These are phyloP conservation scores for Volvox reticuliferus DNA, from an alignment of 139 green algal species.

Conservation along the genomic window DNA sequence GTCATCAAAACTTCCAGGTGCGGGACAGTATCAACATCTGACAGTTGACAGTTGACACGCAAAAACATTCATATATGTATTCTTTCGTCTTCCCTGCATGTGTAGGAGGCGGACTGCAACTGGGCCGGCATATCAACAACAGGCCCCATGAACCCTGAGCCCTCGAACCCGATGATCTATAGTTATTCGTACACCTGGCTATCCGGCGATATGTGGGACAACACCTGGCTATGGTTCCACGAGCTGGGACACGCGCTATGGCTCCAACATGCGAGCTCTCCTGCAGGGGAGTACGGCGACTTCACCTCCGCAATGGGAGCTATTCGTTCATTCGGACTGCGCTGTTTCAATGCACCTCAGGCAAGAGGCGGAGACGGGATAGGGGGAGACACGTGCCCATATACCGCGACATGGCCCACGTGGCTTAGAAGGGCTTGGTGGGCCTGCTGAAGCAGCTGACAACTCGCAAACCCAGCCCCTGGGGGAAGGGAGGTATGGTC, in stretches of 20 bases:
- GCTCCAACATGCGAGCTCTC: constrained; percentile 18
- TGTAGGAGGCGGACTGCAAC: constrained; percentile 24
- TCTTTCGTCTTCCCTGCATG: background rate
- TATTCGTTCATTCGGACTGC: background rate
- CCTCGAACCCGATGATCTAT: background rate
- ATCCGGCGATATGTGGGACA: constrained; percentile 17
- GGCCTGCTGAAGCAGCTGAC: background rate
- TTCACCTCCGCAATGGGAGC: constrained; percentile 23
- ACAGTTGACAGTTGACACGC: background rate
- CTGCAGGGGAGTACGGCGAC: constrained; percentile 29
- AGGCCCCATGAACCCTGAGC: constrained; percentile 1
- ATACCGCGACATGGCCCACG: background rate
- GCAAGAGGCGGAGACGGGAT: background rate
- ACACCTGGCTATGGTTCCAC: constrained; percentile 40
- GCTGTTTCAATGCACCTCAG: constrained; percentile 38
- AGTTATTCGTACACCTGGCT: constrained; percentile 34
- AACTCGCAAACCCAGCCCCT: too few relatives aligned
- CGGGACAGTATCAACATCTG: background rate
- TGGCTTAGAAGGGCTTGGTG: background rate
- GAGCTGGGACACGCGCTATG: constrained; percentile 26
- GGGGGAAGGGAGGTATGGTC: background rate
- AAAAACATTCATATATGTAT: background rate
- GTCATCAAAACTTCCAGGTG: constrained; percentile 22
- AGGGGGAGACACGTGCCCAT: background rate
- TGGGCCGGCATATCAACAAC: constrained; percentile 39